Evolutionary conservation across 1,284 basidiomycete genomes (phyloP).

Genomic region (Papiliotrema flavescens): DNA sequence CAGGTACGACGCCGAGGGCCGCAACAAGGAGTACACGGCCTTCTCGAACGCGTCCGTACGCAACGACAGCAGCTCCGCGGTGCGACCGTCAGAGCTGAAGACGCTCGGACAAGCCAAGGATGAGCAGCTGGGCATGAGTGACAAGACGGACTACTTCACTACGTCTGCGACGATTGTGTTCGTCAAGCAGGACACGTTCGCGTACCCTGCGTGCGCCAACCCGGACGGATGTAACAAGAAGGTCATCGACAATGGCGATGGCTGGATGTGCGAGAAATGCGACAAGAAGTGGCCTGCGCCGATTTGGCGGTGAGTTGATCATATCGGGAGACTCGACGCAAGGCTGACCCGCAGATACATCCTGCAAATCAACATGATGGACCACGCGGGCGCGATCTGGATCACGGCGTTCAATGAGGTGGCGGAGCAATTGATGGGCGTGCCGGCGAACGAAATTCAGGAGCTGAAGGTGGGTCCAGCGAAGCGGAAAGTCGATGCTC

Average conservation of each 20-base stretch:
- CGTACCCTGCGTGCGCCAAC: slow-evolving; percentile 85
- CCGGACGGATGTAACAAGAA: slow-evolving; percentile 83
- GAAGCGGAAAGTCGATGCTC: too few species aligned
- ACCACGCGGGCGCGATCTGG: slow-evolving; percentile 87
- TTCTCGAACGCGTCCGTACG: slow-evolving; percentile 55
- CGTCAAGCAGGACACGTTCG: slow-evolving; percentile 79
- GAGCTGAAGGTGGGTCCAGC: slow-evolving; percentile 62
- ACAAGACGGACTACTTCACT: slow-evolving; percentile 80
- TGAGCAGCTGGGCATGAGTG: slow-evolving; percentile 68
- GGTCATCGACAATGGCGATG: slow-evolving; percentile 64
- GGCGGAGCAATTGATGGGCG: slow-evolving; percentile 71
- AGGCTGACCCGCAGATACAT: slow-evolving; percentile 65
- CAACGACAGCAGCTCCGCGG: slow-evolving; percentile 27
- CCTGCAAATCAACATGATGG: slow-evolving; percentile 80
- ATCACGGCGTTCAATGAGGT: slow-evolving; percentile 94
- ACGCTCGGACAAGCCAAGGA: slow-evolving; percentile 81
- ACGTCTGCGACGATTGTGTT: slow-evolving; percentile 81
- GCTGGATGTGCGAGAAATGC: slow-evolving; percentile 95
- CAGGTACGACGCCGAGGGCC: slow-evolving; percentile 64
- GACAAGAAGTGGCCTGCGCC: slow-evolving; percentile 68
- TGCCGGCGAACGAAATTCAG: slow-evolving; percentile 75
- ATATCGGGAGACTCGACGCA: neutral
- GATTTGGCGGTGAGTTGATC: slow-evolving; percentile 66
- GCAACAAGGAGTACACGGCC: slow-evolving; percentile 63
- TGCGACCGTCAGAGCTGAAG: slow-evolving; percentile 64